Percentiles rank a stretch among this genome's conserved stretches.
Conservation (phyloP, 2,329 filamentous ascomycete species). For the Botrytis paeoniae region DNA sequence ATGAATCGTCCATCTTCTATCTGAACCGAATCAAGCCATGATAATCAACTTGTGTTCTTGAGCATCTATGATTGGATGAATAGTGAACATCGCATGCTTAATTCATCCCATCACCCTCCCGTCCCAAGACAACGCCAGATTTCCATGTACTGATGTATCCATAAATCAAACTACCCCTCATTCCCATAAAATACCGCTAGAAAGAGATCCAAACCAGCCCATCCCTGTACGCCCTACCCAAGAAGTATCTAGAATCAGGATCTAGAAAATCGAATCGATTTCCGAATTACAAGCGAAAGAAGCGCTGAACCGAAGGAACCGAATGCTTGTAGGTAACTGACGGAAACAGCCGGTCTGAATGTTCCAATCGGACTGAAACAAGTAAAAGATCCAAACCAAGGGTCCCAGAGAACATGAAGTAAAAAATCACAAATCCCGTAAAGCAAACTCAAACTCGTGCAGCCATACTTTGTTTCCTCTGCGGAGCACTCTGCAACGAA, state of each 20-base stretch:
- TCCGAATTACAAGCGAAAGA: neutral
- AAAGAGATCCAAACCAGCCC: neutral
- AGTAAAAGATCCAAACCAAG: neutral
- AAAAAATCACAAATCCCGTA: neutral
- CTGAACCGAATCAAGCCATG: neutral
- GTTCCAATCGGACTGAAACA: neutral
- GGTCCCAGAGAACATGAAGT: neutral
- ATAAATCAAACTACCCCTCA: neutral
- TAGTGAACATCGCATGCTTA: neutral
- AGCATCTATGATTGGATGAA: neutral
- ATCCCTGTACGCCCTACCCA: neutral
- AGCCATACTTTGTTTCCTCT: constrained; percentile 9
- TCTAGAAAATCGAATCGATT: neutral
- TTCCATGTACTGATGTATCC: neutral
- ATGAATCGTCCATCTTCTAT: neutral
- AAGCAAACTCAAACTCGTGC: neutral
- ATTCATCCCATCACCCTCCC: neutral
- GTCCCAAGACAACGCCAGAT: neutral
- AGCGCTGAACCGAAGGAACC: neutral
- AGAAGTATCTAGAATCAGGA: neutral
- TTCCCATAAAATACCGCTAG: neutral
- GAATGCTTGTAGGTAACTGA: neutral
- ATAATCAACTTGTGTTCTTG: neutral
- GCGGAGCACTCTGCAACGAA: constrained; percentile 28
- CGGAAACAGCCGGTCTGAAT: neutral